Evolutionary conservation across 768 basidiomycete genomes (phyloP).

Genomic region (Paxillus involutus): DNA sequence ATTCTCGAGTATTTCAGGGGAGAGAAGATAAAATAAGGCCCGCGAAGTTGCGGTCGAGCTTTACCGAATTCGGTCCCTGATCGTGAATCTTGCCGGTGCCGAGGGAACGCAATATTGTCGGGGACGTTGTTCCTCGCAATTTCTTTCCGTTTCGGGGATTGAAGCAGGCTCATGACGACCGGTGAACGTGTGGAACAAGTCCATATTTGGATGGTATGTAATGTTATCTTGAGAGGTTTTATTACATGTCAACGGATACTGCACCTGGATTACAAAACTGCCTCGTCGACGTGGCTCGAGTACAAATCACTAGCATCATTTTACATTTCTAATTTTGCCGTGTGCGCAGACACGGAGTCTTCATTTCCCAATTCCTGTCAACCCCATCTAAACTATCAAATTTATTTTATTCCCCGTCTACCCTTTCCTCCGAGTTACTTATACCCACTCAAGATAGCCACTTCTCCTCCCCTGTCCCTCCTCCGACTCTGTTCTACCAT

Average conservation of each 20-base stretch:
- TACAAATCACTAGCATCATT: slow-evolving; percentile 19
- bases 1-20: slow-evolving; percentile 15
- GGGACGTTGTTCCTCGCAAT: slow-evolving; percentile 29
- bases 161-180: slow-evolving; percentile 30
- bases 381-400: slow-evolving; percentile 7
- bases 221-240: slow-evolving; percentile 10
- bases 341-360: slow-evolving; percentile 21
- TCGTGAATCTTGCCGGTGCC: slow-evolving; percentile 49
- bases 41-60: slow-evolving; percentile 33
- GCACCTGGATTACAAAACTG: slow-evolving; percentile 29
- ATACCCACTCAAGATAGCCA: slow-evolving; percentile 9
- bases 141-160: slow-evolving; percentile 39
- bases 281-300: slow-evolving; percentile 37
- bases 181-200: slow-evolving; percentile 43
- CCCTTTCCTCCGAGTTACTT: slow-evolving; percentile 11
- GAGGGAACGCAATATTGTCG: slow-evolving; percentile 30
- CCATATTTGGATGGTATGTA: slow-evolving; percentile 39
- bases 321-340: slow-evolving; percentile 31
- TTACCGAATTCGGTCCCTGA: slow-evolving; percentile 36
- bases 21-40: slow-evolving; percentile 29
- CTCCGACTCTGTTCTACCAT: slow-evolving; percentile 26
- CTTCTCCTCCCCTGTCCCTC: neutral
- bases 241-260: slow-evolving; percentile 20
- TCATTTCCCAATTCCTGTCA: slow-evolving; percentile 20
- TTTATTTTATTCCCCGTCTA: slow-evolving; percentile 19